These are phyloP conservation scores for Suillus plorans DNA, from an alignment of 768 basidiomycete genomes.

Conservation along the genomic window DNA sequence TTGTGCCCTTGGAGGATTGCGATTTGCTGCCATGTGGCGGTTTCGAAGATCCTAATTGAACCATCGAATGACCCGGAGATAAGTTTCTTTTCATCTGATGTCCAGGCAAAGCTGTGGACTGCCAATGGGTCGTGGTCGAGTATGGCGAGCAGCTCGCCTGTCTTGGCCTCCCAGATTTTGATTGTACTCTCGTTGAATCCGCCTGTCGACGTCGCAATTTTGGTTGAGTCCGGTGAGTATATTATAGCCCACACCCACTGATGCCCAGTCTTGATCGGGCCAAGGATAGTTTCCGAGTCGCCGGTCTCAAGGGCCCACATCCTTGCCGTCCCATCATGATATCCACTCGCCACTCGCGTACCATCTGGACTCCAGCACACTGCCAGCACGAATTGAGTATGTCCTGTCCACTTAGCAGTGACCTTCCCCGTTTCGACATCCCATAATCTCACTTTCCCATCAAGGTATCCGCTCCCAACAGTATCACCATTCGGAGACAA, in stretches of 20 bases:
- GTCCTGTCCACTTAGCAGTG: background rate
- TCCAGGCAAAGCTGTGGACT: background rate
- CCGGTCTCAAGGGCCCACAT: background rate
- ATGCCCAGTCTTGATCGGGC: background rate
- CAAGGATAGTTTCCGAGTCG: background rate
- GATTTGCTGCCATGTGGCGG: background rate
- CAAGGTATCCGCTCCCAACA: background rate
- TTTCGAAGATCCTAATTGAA: background rate
- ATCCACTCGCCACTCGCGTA: background rate
- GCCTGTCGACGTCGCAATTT: background rate
- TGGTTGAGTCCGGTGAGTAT: background rate
- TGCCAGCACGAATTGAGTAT: background rate
- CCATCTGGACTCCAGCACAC: background rate
- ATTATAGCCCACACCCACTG: background rate
- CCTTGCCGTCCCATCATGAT: background rate
- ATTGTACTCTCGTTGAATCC: background rate
- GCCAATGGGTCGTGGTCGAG: background rate
- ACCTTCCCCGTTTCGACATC: background rate
- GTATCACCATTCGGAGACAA: background rate
- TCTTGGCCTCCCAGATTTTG: background rate
- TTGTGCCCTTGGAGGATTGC: background rate
- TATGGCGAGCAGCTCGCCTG: background rate
- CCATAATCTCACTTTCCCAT: background rate
- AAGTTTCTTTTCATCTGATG: background rate
- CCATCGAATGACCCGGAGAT: background rate